Evolutionary conservation across 345 rosid genomes (phyloP), one percentile per base, ranked within the genome.

Genomic region (Psidium friedrichsthalianum): DNA sequence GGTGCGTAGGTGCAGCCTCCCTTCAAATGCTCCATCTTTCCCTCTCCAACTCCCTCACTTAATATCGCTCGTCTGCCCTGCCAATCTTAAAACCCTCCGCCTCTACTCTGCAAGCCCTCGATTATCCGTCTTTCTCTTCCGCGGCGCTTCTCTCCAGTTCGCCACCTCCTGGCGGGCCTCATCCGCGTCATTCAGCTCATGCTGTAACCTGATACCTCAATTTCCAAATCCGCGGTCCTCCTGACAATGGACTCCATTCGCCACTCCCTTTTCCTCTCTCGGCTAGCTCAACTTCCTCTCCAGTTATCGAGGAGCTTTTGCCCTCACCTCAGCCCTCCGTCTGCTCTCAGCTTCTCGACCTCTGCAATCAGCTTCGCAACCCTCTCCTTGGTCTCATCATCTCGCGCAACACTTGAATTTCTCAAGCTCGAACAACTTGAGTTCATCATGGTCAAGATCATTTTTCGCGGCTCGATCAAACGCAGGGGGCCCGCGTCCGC

Each of bases 41-140:
- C 89, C 93, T 92, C 88, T 97, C 99, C 88, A 95, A 84, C 51
- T 95, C 99, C 86, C 93, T 93, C 84, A 88, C 88, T 54, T 95
- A 91, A 85, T 92, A 82, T 94, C 96, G 56, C 76, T 85, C 81
- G n/a, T 94, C 98, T 1, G 86, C 89, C 88, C 94, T 92, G 56
- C 85, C 93, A 44, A 89, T 93, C 94, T 90, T 95, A 84, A 93
- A 74, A 59, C 88, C 90, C 85, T 90, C 95, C 82, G 89, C 86
- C 87, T 93, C 95, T 83, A n/a, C 83, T 92, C 87, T 91, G 92
- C 87, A 83, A 86, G 7, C 78, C 86, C 57, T 91, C 94, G 29
- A 90, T 54, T 84, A 84, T 88, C 85, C 36, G 11, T 32, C 89
- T 85, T 92, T 92, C 89, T 92, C 95, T 4, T 84, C 91, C 86